These are phyloP conservation scores for Saraca asoca DNA, from an alignment of 331 rosid genomes.

Conservation along the genomic window DNA sequence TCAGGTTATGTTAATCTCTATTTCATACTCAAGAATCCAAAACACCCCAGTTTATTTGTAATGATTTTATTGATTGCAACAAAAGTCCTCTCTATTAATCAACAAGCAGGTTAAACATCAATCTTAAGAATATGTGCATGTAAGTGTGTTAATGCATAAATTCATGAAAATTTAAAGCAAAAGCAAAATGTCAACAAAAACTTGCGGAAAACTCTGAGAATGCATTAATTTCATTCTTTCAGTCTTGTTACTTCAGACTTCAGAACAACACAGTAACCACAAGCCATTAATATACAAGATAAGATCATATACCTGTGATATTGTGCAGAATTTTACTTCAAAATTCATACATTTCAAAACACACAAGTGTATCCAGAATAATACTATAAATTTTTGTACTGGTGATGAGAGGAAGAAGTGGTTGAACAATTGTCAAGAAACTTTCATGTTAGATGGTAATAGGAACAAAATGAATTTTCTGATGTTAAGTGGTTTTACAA, in stretches of 20 bases:
- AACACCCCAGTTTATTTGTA: neutral
- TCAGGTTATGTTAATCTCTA: slow-evolving; percentile 1
- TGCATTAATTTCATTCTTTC: neutral
- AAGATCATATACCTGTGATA: neutral
- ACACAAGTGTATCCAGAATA: slow-evolving; percentile 9
- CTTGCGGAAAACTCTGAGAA: slow-evolving; percentile 1
- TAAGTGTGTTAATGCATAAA: neutral
- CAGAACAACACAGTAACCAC: neutral
- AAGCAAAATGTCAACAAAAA: slow-evolving; percentile 2
- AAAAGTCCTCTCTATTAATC: neutral
- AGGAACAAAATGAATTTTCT: neutral
- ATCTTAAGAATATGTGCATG: neutral
- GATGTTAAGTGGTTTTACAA: slow-evolving; percentile 14
- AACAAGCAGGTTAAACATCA: slow-evolving; percentile 12
- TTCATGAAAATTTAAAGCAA: neutral
- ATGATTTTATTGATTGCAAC: neutral
- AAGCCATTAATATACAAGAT: neutral
- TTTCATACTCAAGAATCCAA: slow-evolving; percentile 11
- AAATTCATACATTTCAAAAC: slow-evolving; percentile 10
- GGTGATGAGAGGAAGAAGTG: neutral
- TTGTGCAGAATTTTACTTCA: neutral
- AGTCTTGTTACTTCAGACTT: neutral
- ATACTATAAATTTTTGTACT: neutral
- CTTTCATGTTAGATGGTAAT: slow-evolving; percentile 20
- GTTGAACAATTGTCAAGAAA: slow-evolving; percentile 9